These are phyloP conservation scores for Trichoderma sp. DNA, from an alignment of 2,329 filamentous ascomycete genomes.

Conservation along the genomic window DNA sequence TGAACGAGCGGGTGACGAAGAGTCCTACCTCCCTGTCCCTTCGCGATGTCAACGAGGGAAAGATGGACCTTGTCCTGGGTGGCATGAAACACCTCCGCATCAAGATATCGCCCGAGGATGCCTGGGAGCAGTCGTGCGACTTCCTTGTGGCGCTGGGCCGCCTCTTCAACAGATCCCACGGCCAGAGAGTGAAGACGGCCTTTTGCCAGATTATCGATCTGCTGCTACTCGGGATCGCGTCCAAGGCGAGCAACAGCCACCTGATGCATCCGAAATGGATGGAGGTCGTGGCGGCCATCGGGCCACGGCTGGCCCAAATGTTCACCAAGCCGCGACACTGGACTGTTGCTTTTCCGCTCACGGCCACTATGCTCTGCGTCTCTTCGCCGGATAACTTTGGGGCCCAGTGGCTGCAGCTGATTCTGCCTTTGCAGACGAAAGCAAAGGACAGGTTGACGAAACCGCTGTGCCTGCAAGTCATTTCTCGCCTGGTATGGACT, in stretches of 20 bases:
- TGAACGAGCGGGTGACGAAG: conserved; percentile 75
- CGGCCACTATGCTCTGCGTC: conserved; percentile 82
- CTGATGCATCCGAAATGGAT: conserved; percentile 83
- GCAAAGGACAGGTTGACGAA: conserved; percentile 81
- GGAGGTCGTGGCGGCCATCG: conserved; percentile 77
- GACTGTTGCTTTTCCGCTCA: conserved; percentile 83
- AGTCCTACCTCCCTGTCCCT: conserved; percentile 59
- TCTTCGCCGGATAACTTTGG: conserved; percentile 83
- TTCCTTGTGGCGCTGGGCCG: conserved; percentile 81
- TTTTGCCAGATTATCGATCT: conserved; percentile 92
- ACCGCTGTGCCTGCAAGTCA: conserved; percentile 80
- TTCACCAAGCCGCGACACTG: conserved; percentile 91
- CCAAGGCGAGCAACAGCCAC: conserved; percentile 73
- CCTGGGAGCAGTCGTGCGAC: conserved; percentile 85
- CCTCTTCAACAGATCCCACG: conserved; percentile 82
- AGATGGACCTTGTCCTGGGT: conserved; percentile 81
- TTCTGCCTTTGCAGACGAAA: conserved; percentile 75
- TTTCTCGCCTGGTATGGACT: conserved; percentile 90
- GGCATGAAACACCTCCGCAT: conserved; percentile 90
- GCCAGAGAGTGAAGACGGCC: conserved; percentile 85
- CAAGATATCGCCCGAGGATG: conserved; percentile 69
- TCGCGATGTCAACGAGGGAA: conserved; percentile 70
- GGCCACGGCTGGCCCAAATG: conserved; percentile 79
- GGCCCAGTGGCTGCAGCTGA: conserved; percentile 81
- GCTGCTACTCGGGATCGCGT: conserved; percentile 82